Conservation (phyloP, 23 red algal genomes). For the Gracilaria domingensis region DNA sequence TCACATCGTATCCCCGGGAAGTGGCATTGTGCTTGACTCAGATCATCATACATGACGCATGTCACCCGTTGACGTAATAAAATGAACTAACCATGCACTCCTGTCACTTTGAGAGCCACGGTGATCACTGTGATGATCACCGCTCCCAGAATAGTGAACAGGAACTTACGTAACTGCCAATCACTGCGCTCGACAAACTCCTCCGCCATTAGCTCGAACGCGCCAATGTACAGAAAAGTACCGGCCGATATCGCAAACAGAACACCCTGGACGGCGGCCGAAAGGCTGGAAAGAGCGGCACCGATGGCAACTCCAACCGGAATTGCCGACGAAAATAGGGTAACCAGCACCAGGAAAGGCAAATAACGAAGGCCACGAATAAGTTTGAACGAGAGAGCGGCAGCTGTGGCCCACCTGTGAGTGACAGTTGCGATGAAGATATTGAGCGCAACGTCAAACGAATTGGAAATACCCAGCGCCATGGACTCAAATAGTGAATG, state of each 20-base stretch:
- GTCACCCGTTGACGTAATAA: background rate
- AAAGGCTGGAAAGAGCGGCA: background rate
- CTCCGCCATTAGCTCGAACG: conserved; percentile 37
- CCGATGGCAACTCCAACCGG: conserved; percentile 58
- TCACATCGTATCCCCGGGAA: no score
- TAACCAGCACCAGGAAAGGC: conserved; percentile 46
- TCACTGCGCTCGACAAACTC: conserved; percentile 1
- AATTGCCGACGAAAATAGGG: conserved; percentile 37
- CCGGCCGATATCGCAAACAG: conserved; percentile 53
- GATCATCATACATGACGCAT: background rate
- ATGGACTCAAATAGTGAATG: conserved; percentile 72
- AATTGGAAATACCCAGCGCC: conserved; percentile 46
- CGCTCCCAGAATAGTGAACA: conserved; percentile 41
- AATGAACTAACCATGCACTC: conserved; percentile 20
- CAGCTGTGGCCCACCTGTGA: conserved; percentile 56
- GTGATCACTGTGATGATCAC: conserved; percentile 58
- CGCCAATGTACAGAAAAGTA: conserved; percentile 68
- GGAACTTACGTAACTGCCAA: conserved; percentile 40
- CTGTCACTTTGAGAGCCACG: conserved; percentile 25
- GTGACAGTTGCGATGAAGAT: conserved; percentile 70
- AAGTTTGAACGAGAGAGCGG: conserved; percentile 57
- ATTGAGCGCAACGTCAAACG: conserved; percentile 44
- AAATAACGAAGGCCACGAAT: conserved; percentile 1
- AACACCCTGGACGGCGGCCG: conserved; percentile 30
- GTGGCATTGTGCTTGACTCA: no score